Evolutionary conservation across 139 green algal genomes (phyloP).

Genomic region (Closterium sp.): DNA sequence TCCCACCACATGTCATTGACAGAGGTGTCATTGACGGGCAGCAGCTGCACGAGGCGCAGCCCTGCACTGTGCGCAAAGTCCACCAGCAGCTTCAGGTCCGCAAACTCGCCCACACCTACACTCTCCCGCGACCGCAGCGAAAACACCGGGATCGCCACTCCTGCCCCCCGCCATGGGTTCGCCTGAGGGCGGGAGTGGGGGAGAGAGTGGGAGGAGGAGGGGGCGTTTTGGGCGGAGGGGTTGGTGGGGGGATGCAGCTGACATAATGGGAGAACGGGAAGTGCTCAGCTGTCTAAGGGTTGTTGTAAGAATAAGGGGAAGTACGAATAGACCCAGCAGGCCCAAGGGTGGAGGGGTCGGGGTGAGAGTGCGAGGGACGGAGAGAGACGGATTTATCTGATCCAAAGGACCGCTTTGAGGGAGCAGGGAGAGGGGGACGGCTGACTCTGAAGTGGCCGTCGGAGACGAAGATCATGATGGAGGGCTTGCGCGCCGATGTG

Average conservation of each 20-base stretch:
- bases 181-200: slow-evolving; percentile 9
- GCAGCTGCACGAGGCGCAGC: slow-evolving; percentile 79
- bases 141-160: slow-evolving; percentile 89
- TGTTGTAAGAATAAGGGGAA: too few species aligned
- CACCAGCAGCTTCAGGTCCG: slow-evolving; percentile 79
- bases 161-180: slow-evolving; percentile 79
- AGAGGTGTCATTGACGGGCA: slow-evolving; percentile 93
- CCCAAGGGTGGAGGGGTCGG: too few species aligned
- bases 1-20: slow-evolving; percentile 90
- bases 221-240: background rate
- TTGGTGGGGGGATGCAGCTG: background rate
- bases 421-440: background rate
- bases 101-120: slow-evolving; percentile 87
- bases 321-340: too few species aligned
- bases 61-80: slow-evolving; percentile 67
- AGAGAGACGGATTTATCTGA: too few species aligned
- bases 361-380: too few species aligned
- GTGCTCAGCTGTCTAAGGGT: too few species aligned
- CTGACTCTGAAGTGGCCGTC: slow-evolving; percentile 59
- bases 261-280: background rate
- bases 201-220: background rate
- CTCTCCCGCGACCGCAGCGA: slow-evolving; percentile 68
- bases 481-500: slow-evolving; percentile 38
- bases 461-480: slow-evolving; percentile 41
- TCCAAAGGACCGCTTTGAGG: too few species aligned